A percentile compares a stretch with the other conserved stretches of the same genome.
Evolutionary conservation across 2,329 filamentous ascomycete species (phyloP).

Genomic region (Botrytis squamosa): DNA sequence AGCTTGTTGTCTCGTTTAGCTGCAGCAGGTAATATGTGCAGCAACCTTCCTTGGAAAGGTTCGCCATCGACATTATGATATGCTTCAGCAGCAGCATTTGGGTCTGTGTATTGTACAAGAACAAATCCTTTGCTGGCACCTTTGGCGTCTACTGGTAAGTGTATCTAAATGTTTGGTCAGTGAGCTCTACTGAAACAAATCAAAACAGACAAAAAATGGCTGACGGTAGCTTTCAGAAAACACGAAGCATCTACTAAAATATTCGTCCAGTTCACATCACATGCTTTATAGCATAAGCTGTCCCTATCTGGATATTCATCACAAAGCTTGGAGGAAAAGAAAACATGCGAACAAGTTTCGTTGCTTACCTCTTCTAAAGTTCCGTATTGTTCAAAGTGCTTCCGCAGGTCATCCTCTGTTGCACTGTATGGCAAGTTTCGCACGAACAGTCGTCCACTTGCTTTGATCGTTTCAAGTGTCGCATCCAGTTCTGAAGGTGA

Average conservation of each 20-base stretch:
- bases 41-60: constrained; percentile 85
- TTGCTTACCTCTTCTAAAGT: constrained; percentile 79
- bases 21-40: constrained; percentile 85
- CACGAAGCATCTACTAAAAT: constrained; percentile 99
- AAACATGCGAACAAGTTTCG: constrained; percentile 30
- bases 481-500: constrained; percentile 39
- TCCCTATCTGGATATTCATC: constrained; percentile 99
- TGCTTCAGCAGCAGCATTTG: constrained; percentile 73
- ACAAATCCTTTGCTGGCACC: constrained; percentile 86
- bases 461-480: constrained; percentile 59
- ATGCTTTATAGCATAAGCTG: constrained; percentile 88
- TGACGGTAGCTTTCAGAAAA: constrained; percentile 57
- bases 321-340: constrained; percentile 47
- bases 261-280: constrained; percentile 92
- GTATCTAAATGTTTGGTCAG: constrained; percentile 65
- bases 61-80: constrained; percentile 78
- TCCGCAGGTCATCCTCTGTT: constrained; percentile 72
- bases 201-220: constrained; percentile 25
- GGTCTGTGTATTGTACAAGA: constrained; percentile 74
- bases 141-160: constrained; percentile 73
- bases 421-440: constrained; percentile 83
- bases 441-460: constrained; percentile 79
- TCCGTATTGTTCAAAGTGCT: constrained; percentile 71
- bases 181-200: constrained; percentile 9
- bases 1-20: constrained; percentile 78